phyloP scores from a whole-genome alignment of 1,284 basidiomycete species.

The Apiotrichum brassicae region DNA sequence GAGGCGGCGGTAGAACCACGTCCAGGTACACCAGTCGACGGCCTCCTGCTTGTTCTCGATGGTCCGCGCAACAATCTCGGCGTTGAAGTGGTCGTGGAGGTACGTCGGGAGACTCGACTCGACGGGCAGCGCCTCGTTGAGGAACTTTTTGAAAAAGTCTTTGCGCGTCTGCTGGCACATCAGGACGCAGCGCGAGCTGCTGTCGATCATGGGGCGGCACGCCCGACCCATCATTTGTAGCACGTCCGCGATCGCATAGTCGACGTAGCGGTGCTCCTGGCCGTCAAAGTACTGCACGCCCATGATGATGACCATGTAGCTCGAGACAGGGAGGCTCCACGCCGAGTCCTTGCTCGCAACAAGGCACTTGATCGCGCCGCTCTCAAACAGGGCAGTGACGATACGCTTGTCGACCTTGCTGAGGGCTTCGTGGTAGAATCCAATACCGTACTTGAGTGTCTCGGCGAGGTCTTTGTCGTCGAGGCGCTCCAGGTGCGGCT shows the following conservation, averaged over 20 bases:
- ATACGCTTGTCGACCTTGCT: conserved; percentile 87
- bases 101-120: conserved; percentile 85
- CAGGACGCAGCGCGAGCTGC: conserved; percentile 81
- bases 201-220: conserved; percentile 78
- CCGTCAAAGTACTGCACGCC: conserved; percentile 94
- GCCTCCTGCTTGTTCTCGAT: conserved; percentile 98
- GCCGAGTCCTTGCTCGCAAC: conserved; percentile 93
- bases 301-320: conserved; percentile 98
- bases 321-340: conserved; percentile 87
- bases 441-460: conserved; percentile 82
- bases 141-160: conserved; percentile 98
- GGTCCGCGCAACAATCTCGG: conserved; percentile 96
- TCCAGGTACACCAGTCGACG: conserved; percentile 58
- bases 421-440: conserved; percentile 92
- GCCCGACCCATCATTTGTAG: conserved; percentile 98
- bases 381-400: conserved; percentile 86
- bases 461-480: conserved; percentile 72
- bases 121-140: conserved; percentile 94
- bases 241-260: conserved; percentile 95
- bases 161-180: conserved; percentile 97
- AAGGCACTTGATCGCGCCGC: conserved; percentile 89
- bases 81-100: conserved; percentile 94
- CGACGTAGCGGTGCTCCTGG: conserved; percentile 92
- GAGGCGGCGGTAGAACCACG: conserved; percentile 83
- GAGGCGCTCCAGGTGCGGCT: conserved; percentile 81